Evolutionary conservation across 2,329 filamentous ascomycete genomes (phyloP).

Genomic region (Alternaria ventricosa): DNA sequence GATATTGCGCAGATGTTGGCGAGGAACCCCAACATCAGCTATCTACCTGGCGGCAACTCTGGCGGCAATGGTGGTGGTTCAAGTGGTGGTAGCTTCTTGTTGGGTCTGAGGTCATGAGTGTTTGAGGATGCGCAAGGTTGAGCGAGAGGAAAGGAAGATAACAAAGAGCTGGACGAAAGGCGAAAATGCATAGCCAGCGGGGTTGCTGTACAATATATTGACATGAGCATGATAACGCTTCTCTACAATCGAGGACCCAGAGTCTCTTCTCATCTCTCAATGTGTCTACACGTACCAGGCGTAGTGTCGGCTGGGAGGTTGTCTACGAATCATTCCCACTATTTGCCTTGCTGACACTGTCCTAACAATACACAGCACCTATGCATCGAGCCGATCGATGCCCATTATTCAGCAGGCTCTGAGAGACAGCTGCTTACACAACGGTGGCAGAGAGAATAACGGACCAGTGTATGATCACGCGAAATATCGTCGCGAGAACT

Average conservation of each 20-base stretch:
- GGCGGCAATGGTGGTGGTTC: slow-evolving; percentile 62
- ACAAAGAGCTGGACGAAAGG: not conserved
- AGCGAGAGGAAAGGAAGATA: not conserved
- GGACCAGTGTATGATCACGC: not conserved
- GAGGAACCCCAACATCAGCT: slow-evolving; percentile 92
- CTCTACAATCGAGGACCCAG: slow-evolving; percentile 2
- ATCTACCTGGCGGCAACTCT: slow-evolving; percentile 79
- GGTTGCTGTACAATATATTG: slow-evolving; percentile 42
- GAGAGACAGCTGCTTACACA: not conserved
- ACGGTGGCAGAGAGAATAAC: not conserved
- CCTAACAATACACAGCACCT: not conserved
- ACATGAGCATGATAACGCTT: slow-evolving; percentile 14
- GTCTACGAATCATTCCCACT: not conserved
- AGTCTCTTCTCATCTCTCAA: not conserved
- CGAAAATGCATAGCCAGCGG: slow-evolving; percentile 32
- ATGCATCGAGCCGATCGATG: not conserved
- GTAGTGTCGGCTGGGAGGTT: not conserved
- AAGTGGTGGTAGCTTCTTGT: slow-evolving; percentile 68
- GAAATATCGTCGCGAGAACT: slow-evolving; percentile 5
- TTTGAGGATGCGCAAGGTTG: not conserved
- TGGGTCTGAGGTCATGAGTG: slow-evolving; percentile 65
- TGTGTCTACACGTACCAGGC: not conserved
- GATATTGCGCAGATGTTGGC: slow-evolving; percentile 93
- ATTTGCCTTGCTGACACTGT: not conserved
- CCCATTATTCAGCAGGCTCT: not conserved